Base-by-base conservation (phyloP, 225 moss, liverwort and hornwort genomes). In the Neckera pumila region DNA sequence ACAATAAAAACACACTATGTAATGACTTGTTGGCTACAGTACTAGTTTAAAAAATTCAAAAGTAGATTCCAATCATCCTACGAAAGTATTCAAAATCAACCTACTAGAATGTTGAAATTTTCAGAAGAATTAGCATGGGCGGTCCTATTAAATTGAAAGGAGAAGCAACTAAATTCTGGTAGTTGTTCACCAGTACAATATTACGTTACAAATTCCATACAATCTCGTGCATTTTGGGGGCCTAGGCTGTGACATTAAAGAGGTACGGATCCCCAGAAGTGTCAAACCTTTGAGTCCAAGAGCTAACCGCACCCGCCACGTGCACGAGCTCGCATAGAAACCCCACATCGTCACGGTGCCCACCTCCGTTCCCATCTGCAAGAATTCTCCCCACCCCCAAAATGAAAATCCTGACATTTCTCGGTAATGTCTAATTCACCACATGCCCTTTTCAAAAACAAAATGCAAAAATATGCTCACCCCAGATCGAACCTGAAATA, bases 301-400 rank as follows among this genome's bases (percentile, higher is more conserved):
- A 65, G 96, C 95, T 87, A 98, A 78, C 75, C 98, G 94, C 89
- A 95, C 95, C 51, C 98, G 95, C 98, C 96, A 97, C 79, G 89
- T 79, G 90, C 97, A 97, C 21, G 98, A 94, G 89, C 97, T 97
- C 14, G 2, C 7, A 76, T 75, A 40, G 87, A 79, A 93, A 58
- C 94, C 91, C 90, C 97, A 93, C 51, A 97, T 70, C 77, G 92
- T 93, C 11, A 96, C 88, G 45, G 69, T 66, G 42, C 81, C 91
- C 80, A 79, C 62, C 65, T 82, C 86, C 54, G 84, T 47, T 17
- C 91, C 92, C 53, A 78, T 66, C 93, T 94, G 89, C 89, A 85
- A 76, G 38, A 87, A 20, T 18, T 7, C 40, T 2, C 22, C 26
- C 7, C 36, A 34, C 51, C 17, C 53, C 13, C 5, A 42, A 51